Base-by-base conservation (phyloP, 257 asterid genomes). In the Knoxia roxburghii region DNA sequence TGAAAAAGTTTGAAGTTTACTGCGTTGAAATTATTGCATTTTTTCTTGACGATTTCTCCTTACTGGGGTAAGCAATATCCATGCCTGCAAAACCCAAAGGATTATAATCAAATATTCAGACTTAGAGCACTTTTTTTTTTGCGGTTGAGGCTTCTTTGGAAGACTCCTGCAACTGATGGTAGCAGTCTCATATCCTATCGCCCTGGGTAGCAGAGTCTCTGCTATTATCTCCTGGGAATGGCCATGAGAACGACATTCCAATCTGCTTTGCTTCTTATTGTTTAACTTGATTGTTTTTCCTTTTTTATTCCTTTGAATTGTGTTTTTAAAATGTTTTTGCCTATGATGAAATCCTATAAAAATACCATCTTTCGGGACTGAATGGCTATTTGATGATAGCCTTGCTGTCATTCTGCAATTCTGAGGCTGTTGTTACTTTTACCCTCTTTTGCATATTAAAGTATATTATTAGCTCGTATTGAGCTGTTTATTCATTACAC, bases 361-460 rank as follows among this genome's bases (percentile, higher is more conserved):
- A 43, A 81, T 78, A 87, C 95, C 88, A 85, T 87, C 92, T 85
- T 87, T 87, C 92, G 92, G 95, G 95, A 78, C 92, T 82, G 86
- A 87, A 71, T 78, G 84, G 89, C 85, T 50, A 67, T 2, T 64
- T 40, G 17, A n/a, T n/a, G n/a, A 9, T 2, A 67, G 75, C 89
- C 76, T 69, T 85, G 89, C 24, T 77, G 87, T 71, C 54, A 75
- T 72, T 87, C 89, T 85, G 91, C 87, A 83, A 87, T 87, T 87
- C 95, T 85, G 95, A 87, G 89, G 91, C 89, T 7, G 15, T 27
- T 29, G 0, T 45, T 2, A 23, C 9, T 33, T 33, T 33, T n/a
- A n/a, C n/a, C n/a, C n/a, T n/a, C n/a, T n/a, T n/a, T n/a, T n/a
- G n/a, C n/a, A n/a, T n/a, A n/a, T n/a, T n/a, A n/a, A n/a, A n/a